Conservation (phyloP, 2,329 filamentous ascomycete genomes). For the Hypoxylon sp. region DNA sequence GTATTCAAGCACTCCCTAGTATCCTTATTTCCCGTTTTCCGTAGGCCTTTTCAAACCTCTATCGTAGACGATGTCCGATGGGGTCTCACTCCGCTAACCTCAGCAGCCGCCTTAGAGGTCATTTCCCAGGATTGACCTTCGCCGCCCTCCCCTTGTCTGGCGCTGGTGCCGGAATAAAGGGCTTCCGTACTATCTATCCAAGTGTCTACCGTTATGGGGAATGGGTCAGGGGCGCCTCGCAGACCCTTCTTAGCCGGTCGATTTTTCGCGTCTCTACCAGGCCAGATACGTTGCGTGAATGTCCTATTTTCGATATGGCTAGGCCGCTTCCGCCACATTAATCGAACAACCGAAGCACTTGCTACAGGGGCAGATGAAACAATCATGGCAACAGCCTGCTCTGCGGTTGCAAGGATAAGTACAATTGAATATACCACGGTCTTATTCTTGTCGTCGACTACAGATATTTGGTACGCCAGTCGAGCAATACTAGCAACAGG, state of each 20-base stretch:
- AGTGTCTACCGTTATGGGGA: background rate
- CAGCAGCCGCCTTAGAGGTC: background rate
- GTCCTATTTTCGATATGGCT: constrained; percentile 15
- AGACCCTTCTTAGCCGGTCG: background rate
- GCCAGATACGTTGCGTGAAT: constrained; percentile 41
- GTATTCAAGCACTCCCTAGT: background rate
- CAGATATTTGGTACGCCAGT: constrained; percentile 46
- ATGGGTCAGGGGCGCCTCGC: background rate
- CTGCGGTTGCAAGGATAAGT: constrained; percentile 44
- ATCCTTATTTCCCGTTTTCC: background rate
- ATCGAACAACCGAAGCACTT: constrained; percentile 38
- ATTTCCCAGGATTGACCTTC: background rate
- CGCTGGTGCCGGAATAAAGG: background rate
- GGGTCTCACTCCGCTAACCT: background rate
- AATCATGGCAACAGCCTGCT: constrained; percentile 48
- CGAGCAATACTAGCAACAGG: constrained; percentile 48
- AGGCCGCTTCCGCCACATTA: constrained; percentile 31
- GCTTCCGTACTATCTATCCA: background rate
- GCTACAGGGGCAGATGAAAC: constrained; percentile 47
- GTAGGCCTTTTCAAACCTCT: background rate
- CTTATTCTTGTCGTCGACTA: constrained; percentile 38
- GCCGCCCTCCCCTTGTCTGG: background rate
- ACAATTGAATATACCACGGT: constrained; percentile 49
- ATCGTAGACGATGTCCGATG: background rate
- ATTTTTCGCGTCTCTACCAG: constrained; percentile 22